phyloP scores from a whole-genome alignment of 106 monocot genomes.

The Phalaenopsis aphrodite region DNA sequence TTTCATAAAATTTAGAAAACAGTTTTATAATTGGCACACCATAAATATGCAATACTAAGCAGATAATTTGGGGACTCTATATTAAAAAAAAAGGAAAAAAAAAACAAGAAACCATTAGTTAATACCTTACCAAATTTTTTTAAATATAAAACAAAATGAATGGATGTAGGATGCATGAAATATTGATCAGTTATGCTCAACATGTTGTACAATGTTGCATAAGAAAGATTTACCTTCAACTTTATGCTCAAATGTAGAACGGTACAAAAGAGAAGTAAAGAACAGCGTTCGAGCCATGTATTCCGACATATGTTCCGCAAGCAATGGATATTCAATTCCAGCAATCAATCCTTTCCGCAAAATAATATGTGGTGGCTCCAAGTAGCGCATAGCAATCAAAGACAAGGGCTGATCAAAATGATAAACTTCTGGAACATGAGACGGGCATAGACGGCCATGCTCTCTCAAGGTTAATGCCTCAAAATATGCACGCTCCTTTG shows the following conservation, averaged over 20 bases:
- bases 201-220: background rate
- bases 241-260: conserved; percentile 58
- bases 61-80: background rate
- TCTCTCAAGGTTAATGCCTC: conserved; percentile 59
- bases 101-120: background rate
- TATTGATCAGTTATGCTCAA: background rate
- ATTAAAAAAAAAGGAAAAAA: background rate
- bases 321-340: conserved; percentile 83
- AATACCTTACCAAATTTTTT: background rate
- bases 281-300: conserved; percentile 91
- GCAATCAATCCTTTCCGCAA: conserved; percentile 91
- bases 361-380: conserved; percentile 95
- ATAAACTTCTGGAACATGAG: conserved; percentile 84
- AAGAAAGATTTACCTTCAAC: conserved; percentile 39
- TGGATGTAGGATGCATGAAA: background rate
- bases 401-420: conserved; percentile 86
- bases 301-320: conserved; percentile 86
- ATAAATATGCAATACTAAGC: background rate
- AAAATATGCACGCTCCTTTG: conserved; percentile 88
- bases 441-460: conserved; percentile 76
- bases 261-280: conserved; percentile 83
- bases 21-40: background rate
- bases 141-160: background rate
- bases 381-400: conserved; percentile 82
- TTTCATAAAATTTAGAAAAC: background rate